These are phyloP conservation scores for Verticillium albo-atrum DNA, from an alignment of 2,329 filamentous ascomycete genomes.

Conservation along the genomic window DNA sequence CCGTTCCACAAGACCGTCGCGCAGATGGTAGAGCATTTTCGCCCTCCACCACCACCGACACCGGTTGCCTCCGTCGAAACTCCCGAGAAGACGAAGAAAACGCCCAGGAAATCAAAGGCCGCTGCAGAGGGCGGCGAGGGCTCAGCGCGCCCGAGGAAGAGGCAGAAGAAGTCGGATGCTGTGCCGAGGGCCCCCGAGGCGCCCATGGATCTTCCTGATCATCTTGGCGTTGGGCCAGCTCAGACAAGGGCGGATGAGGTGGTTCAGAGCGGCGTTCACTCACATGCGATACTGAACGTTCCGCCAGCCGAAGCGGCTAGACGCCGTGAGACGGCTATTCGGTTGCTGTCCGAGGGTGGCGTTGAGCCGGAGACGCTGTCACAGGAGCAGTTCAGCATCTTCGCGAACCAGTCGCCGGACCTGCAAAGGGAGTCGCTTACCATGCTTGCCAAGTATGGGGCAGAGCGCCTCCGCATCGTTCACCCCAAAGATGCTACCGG, in stretches of 20 bases:
- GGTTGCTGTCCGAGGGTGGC: slow-evolving; percentile 38
- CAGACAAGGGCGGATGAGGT: slow-evolving; percentile 8
- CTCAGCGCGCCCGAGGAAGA: background rate
- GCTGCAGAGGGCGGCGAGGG: slow-evolving; percentile 3
- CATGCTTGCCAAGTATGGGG: slow-evolving; percentile 54
- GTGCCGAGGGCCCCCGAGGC: background rate
- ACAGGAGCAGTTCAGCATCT: slow-evolving; percentile 53
- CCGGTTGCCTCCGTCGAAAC: slow-evolving; percentile 12
- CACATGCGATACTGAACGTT: slow-evolving; percentile 14
- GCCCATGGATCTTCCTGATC: background rate
- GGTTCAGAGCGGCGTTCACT: slow-evolving; percentile 11
- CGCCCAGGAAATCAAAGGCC: slow-evolving; percentile 17
- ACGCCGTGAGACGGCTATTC: slow-evolving; percentile 42
- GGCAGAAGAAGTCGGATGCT: slow-evolving; percentile 4
- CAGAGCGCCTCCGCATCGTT: slow-evolving; percentile 52
- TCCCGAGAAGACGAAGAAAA: slow-evolving; percentile 20
- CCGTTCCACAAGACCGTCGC: slow-evolving; percentile 52
- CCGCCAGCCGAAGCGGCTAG: slow-evolving; percentile 45
- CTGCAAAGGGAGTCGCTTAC: slow-evolving; percentile 50
- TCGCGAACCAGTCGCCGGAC: slow-evolving; percentile 54
- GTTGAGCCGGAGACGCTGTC: slow-evolving; percentile 50
- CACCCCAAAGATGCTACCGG: slow-evolving; percentile 39
- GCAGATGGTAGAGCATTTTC: slow-evolving; percentile 41
- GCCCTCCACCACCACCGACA: slow-evolving; percentile 34
- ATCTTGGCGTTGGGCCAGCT: background rate